Base-by-base conservation (phyloP, 2,329 filamentous ascomycete genomes). In the Ilyonectria mors-panacis region DNA sequence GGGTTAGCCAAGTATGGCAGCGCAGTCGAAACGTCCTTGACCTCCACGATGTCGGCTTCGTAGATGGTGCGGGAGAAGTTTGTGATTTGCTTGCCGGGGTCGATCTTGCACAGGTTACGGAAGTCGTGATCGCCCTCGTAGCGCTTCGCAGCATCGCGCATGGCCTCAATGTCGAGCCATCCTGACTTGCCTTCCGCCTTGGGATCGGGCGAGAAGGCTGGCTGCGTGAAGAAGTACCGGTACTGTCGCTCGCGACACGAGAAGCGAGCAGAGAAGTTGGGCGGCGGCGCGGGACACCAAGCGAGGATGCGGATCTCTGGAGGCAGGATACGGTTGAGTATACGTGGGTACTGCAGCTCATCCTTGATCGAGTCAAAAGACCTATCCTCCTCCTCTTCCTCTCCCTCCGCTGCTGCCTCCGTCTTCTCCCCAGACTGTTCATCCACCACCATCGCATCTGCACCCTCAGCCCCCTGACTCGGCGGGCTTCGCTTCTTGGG, bases 141-240 rank as follows among this genome's bases (percentile, higher is more conserved):
- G 56, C 90, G 85, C 78, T 89, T 91, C 26, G 95, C 96, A 0
- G 93, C 96, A 74, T 90, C 82, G 19, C 90, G 88, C 96, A 99
- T 99, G 39, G 92, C 92, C 1, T 90, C 91, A 63, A 98, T 93
- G 81, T 98, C 92, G 7, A 99, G 88, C 90, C 92, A 96, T 37
- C 94, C 95, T 70, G 91, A 87, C 76, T 87, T 88, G 59, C 72
- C 71, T 76, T 73, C 45, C 26, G 76, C 68, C 7, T 77, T 67
- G 2, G 80, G 80, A 5, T 88, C 85, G 0, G 94, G 94, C 2
- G 89, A 84, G 77, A 94, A 97, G 1, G 93, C 93, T 0, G 96
- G 96, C 78, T 98, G 94, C 0, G 96, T 98, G 84, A 99, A 99
- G 85, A 97, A 98, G 82, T 99, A 99, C 65, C 94, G 91, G 83